A percentile compares a stretch with the other conserved stretches of the same genome.
Conservation (phyloP, 306 rosid genomes). For the Castanea crenata region DNA sequence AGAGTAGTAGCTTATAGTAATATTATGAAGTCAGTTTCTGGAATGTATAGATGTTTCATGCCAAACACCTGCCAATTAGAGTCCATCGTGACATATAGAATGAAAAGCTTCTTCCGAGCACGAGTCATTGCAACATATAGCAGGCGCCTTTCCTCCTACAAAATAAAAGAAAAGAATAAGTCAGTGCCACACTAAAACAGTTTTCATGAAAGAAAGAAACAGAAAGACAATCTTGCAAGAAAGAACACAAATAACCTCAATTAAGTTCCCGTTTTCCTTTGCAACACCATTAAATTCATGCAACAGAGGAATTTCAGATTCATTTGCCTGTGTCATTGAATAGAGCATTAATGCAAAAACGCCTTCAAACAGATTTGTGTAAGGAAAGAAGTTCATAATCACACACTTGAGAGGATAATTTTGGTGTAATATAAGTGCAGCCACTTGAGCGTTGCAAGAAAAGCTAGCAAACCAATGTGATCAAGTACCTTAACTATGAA, state of each 20-base stretch:
- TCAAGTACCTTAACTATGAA: conserved; percentile 84
- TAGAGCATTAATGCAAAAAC: conserved; percentile 23
- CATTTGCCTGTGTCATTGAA: conserved; percentile 63
- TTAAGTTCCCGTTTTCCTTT: conserved; percentile 59
- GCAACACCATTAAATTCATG: conserved; percentile 63
- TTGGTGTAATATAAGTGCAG: background rate
- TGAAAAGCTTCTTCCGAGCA: conserved; percentile 71
- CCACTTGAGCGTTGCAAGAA: background rate
- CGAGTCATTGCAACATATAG: conserved; percentile 99
- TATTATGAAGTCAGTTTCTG: background rate
- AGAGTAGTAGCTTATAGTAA: background rate
- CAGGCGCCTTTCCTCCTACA: conserved; percentile 87
- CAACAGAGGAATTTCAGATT: conserved; percentile 84
- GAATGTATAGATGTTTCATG: background rate
- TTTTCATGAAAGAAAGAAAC: background rate
- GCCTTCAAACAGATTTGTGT: background rate
- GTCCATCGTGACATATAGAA: conserved; percentile 66
- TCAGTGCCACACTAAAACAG: conserved; percentile 7
- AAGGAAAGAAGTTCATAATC: conserved; percentile 4
- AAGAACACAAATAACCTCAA: conserved; percentile 61
- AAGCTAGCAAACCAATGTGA: background rate
- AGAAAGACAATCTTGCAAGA: conserved; percentile 6
- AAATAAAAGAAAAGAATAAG: conserved; percentile 22
- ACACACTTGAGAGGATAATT: background rate
- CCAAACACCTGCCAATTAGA: conserved; percentile 82